Evolutionary conservation across 768 basidiomycete genomes (phyloP).

Genomic region (Podaxis pistillaris): DNA sequence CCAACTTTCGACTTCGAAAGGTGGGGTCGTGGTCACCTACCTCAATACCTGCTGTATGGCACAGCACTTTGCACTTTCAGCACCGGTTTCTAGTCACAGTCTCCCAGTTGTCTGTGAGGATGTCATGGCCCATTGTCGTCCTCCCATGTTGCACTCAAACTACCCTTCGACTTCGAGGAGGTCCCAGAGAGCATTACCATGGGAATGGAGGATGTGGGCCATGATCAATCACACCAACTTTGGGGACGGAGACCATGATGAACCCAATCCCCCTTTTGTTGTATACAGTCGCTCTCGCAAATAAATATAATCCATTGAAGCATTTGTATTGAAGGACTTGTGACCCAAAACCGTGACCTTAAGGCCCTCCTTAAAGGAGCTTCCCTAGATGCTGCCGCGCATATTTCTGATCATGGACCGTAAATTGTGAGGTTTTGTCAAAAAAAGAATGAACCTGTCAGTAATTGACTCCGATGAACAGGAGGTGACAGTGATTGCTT

Average conservation of each 20-base stretch:
- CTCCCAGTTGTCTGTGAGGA: constrained; percentile 1
- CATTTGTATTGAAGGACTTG: neutral
- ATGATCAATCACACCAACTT: constrained; percentile 6
- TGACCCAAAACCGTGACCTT: neutral
- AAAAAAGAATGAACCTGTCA: too few relatives aligned
- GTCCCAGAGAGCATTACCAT: constrained; percentile 9
- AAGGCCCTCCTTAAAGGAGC: neutral
- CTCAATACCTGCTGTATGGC: neutral
- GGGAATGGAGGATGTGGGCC: constrained; percentile 12
- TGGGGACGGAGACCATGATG: neutral
- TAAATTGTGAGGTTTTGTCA: too few relatives aligned
- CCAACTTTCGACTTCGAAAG: neutral
- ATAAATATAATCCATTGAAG: neutral
- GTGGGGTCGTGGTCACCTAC: neutral
- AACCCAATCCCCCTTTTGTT: neutral
- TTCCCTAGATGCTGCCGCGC: neutral
- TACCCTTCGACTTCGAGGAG: constrained; percentile 8
- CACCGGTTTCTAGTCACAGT: neutral
- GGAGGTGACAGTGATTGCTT: too few relatives aligned
- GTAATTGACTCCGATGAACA: too few relatives aligned
- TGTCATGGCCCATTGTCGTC: neutral
- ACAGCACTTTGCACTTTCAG: neutral
- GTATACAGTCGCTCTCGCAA: neutral
- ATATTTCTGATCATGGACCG: neutral
- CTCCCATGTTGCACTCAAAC: constrained; percentile 11